These are phyloP conservation scores for Hanseniaspora uvarum DNA, from an alignment of 1,139 yeast genomes.

Conservation along the genomic window DNA sequence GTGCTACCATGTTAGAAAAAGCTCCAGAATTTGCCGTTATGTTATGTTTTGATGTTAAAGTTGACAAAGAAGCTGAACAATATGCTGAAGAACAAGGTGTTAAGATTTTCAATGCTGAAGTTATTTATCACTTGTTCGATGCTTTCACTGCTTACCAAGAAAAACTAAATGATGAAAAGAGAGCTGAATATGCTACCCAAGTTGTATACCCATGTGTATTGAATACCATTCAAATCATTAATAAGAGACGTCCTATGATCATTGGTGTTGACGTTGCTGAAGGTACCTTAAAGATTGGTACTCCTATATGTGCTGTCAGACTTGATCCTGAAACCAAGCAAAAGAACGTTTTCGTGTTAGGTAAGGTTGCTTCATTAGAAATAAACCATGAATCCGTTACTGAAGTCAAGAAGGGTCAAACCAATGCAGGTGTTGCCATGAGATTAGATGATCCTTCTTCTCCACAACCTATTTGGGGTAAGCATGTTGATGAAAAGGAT, in stretches of 20 bases:
- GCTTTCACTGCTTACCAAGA: constrained; percentile 87
- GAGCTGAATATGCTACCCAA: constrained; percentile 75
- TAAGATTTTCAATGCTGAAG: constrained; percentile 87
- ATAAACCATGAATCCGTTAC: constrained; percentile 83
- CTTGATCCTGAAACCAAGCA: constrained; percentile 75
- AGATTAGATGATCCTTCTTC: constrained; percentile 87
- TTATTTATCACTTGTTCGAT: constrained; percentile 93
- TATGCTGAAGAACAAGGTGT: constrained; percentile 89
- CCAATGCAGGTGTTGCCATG: constrained; percentile 97
- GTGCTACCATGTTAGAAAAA: constrained; percentile 89
- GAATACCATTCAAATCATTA: constrained; percentile 88
- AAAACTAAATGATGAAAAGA: constrained; percentile 76
- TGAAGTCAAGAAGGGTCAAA: constrained; percentile 82
- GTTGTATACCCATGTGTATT: constrained; percentile 94
- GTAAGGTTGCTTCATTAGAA: constrained; percentile 80
- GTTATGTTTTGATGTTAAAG: constrained; percentile 95
- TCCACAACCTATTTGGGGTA: constrained; percentile 96
- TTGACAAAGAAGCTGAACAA: constrained; percentile 96
- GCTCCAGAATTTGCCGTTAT: constrained; percentile 92
- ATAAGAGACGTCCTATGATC: constrained; percentile 98
- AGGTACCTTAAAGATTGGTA: constrained; percentile 81
- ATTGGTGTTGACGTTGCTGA: constrained; percentile 95
- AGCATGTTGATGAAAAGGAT: constrained; percentile 93
- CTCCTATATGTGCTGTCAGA: constrained; percentile 93
- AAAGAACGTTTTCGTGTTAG: constrained; percentile 62